A percentile compares a stretch with the other conserved stretches of the same genome.
Evolutionary conservation across 768 basidiomycete species (phyloP).

Genomic region (Rhodotorula graminis): DNA sequence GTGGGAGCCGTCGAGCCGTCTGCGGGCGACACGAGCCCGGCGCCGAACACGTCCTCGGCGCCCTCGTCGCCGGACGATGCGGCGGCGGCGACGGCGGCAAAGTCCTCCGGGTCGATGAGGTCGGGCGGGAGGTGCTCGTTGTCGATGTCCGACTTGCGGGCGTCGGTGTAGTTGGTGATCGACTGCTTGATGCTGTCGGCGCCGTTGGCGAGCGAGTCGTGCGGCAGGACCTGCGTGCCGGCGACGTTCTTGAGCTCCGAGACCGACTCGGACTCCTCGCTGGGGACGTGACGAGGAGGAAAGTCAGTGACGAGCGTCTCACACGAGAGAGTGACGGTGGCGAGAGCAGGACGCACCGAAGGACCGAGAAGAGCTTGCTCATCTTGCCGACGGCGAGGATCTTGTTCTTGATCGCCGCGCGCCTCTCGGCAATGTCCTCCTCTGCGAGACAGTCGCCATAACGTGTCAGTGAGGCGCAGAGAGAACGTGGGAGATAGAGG

Average conservation of each 20-base stretch:
- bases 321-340: no score
- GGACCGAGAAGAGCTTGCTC: constrained; percentile 89
- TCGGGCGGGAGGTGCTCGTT: constrained; percentile 98
- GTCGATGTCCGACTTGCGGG: constrained; percentile 75
- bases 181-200: constrained; percentile 92
- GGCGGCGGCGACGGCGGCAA: constrained; percentile 32
- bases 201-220: constrained; percentile 75
- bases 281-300: constrained; percentile 43
- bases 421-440: constrained; percentile 57
- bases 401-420: constrained; percentile 94
- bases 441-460: constrained; percentile 16
- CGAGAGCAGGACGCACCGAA: constrained; percentile 60
- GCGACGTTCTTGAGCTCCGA: constrained; percentile 91
- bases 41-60: constrained; percentile 20
- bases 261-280: constrained; percentile 95
- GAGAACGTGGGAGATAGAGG: neutral
- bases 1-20: constrained; percentile 42
- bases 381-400: constrained; percentile 95
- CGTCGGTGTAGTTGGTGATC: constrained; percentile 89
- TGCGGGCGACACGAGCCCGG: constrained; percentile 43
- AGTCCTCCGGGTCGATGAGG: constrained; percentile 62
- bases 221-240: constrained; percentile 69
- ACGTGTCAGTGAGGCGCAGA: neutral
- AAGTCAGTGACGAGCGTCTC: no score
- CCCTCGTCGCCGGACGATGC: constrained; percentile 26